Evolutionary conservation across 768 basidiomycete genomes (phyloP), one percentile per base, ranked within the genome.

Genomic region (Flagelloscypha sp.): DNA sequence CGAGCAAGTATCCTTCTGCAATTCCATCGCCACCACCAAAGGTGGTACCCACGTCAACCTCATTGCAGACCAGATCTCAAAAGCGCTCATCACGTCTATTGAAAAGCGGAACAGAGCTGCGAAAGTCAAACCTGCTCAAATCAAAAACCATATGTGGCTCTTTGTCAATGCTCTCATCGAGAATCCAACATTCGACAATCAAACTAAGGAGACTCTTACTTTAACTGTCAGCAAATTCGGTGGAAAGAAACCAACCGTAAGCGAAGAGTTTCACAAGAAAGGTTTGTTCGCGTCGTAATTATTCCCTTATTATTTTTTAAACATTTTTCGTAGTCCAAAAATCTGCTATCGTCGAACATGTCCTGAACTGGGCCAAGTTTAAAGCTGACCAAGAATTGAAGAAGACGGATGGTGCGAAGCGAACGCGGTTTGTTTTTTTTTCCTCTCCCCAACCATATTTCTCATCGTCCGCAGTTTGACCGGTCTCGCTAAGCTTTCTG

Each of bases 171-270:
- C 88, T 10, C 67, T 95, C 41, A 82, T 99, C 46, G 93, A 94
- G 63, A 99, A 99, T 52, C 94, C 95, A 7, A 88, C 90, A 1
- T 99, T 99, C 59, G 94, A 99, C 70, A 92, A 88, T 70, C 95
- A 99, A 59, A 97, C 95, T 24, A 99, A 99, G 65, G 95, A 99
- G 57, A 84, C 80, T 4, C 62, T 99, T 46, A 98, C 93, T 1
- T 62, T 97, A 29, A 79, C 81, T 3, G 63, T 82, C 13, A 79
- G 77, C 20, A 94, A 94, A 58, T 99, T 98, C 52, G 88, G 92
- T 7, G n/a, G n/a, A n/a, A 83, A 83, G 28, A 94, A 83, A 56
- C 87, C 90, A 2, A 59, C 58, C 2, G 51, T 97, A 9, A 76
- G 84, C 2, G 94, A 98, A 35, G 92, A 95, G 0, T 98, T 97